These are phyloP conservation scores for Cladophialophora exuberans DNA, from an alignment of 2,329 filamentous ascomycete species.

Conservation along the genomic window DNA sequence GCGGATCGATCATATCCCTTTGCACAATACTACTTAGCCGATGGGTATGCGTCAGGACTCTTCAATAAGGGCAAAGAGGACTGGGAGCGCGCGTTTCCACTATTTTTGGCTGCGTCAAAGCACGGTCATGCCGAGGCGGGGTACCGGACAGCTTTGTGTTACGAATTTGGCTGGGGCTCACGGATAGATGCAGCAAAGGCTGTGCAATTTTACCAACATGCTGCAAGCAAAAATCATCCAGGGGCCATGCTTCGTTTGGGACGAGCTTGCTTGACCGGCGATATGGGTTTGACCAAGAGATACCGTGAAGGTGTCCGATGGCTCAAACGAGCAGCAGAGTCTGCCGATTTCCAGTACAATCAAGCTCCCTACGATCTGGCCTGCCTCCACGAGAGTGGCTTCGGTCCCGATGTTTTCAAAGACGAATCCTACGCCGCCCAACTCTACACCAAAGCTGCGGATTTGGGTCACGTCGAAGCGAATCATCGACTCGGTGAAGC, in stretches of 20 bases:
- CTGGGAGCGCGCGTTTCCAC: conserved; percentile 85
- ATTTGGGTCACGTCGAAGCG: conserved; percentile 85
- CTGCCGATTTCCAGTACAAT: conserved; percentile 90
- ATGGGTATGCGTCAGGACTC: conserved; percentile 90
- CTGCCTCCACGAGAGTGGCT: conserved; percentile 86
- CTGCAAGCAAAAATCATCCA: conserved; percentile 91
- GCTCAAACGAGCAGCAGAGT: conserved; percentile 90
- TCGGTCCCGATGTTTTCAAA: conserved; percentile 89
- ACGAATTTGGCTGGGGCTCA: conserved; percentile 97
- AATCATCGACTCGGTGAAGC: conserved; percentile 90
- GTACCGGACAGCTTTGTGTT: conserved; percentile 90
- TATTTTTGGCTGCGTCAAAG: conserved; percentile 92
- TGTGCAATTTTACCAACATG: conserved; percentile 87
- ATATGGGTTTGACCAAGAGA: conserved; percentile 79
- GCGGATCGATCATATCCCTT: conserved; percentile 91
- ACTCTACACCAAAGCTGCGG: conserved; percentile 90
- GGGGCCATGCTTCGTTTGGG: conserved; percentile 92
- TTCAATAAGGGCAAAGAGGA: conserved; percentile 96
- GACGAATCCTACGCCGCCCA: conserved; percentile 91
- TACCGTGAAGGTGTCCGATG: conserved; percentile 94
- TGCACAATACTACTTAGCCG: conserved; percentile 95
- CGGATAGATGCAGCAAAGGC: conserved; percentile 88
- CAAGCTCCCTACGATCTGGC: conserved; percentile 89
- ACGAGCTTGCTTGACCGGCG: conserved; percentile 84
- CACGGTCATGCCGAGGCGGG: conserved; percentile 96